Conservation (phyloP, 108 stramenopile genomes). For the Cylindrotheca closterium region DNA sequence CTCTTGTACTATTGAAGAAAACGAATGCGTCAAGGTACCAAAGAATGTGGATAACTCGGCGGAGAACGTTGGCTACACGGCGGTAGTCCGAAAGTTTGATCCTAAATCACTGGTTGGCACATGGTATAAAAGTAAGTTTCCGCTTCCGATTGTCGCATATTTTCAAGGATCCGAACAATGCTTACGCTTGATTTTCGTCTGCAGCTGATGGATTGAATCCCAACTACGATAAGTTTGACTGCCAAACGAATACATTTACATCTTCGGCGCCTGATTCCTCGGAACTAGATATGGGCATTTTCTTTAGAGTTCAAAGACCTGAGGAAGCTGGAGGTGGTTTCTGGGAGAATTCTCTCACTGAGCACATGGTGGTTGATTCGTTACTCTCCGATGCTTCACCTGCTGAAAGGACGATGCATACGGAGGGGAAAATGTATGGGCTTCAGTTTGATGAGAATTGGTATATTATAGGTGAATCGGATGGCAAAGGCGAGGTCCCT, state of each 20-base stretch:
- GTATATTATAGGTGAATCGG: slow-evolving; percentile 85
- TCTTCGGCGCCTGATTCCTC: slow-evolving; percentile 38
- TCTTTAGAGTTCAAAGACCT: slow-evolving; percentile 83
- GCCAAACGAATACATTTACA: slow-evolving; percentile 88
- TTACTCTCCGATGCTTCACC: slow-evolving; percentile 7
- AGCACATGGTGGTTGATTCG: slow-evolving; percentile 86
- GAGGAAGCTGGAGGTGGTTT: slow-evolving; percentile 75
- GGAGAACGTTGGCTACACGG: slow-evolving; percentile 59
- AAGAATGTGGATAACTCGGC: slow-evolving; percentile 80
- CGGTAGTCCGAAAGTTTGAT: slow-evolving; percentile 67
- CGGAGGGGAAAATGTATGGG: slow-evolving; percentile 93
- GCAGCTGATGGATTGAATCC: slow-evolving; percentile 82
- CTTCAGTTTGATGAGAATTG: slow-evolving; percentile 92
- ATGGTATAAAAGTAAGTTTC: slow-evolving; percentile 82
- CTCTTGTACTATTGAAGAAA: slow-evolving; percentile 84
- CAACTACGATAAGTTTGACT: slow-evolving; percentile 94
- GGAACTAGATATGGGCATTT: slow-evolving; percentile 84
- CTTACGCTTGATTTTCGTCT: neutral
- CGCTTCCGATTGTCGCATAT: neutral
- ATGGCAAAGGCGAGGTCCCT: slow-evolving; percentile 68
- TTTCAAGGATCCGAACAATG: neutral
- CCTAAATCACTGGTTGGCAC: slow-evolving; percentile 72
- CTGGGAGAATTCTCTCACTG: slow-evolving; percentile 87
- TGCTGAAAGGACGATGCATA: slow-evolving; percentile 72
- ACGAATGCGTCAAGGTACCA: slow-evolving; percentile 85